Evolutionary conservation across 1,284 basidiomycete species (phyloP), one percentile per base, ranked within the genome.

Genomic region (Malassezia pachydermatis): DNA sequence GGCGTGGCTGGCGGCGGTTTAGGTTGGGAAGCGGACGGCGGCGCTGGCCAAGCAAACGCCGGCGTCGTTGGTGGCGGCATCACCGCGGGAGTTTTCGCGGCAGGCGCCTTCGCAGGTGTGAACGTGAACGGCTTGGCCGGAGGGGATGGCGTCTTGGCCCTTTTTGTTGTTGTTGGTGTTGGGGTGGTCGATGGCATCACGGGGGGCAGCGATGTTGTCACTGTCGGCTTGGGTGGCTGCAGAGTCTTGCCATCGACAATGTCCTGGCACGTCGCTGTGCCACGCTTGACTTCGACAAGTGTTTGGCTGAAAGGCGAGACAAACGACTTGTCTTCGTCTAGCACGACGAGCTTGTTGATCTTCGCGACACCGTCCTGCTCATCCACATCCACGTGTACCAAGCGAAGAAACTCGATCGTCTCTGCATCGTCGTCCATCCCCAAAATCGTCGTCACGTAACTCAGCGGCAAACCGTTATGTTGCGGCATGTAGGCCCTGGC

Each of bases 271-370:
- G 76, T 75, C 29, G 82, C 72, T 4, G 76, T 75, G 0, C 78
- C 80, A 27, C 81, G 76, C 60, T 90, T 83, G 14, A 73, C 75
- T 55, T 88, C 86, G 51, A 90, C 75, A 79, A 86, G 83, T 20
- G 76, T 83, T 2, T 41, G 27, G 33, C 59, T 62, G 51, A 67
- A 68, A 51, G 81, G 76, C 0, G 59, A 46, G 1, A 57, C 58
- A 5, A 67, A 60, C 10, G 57, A 57, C 32, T 62, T 63, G 41
- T 64, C 45, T 20, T 60, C 59, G 67, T 84, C 86, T 57, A 78
- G 78, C 42, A 86, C 41, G 0, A 65, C 67, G 7, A 69, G 70
- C 7, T 70, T 57, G 6, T 56, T 47, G 6, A 59, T 44, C 32
- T 50, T 55, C 29, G 55, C 46, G 25, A 30, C 53, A 1, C 5